Percentiles rank a stretch among this genome's conserved stretches.
Evolutionary conservation across 2,329 filamentous ascomycete species (phyloP).

Genomic region (Colletotrichum gloeosporioides): DNA sequence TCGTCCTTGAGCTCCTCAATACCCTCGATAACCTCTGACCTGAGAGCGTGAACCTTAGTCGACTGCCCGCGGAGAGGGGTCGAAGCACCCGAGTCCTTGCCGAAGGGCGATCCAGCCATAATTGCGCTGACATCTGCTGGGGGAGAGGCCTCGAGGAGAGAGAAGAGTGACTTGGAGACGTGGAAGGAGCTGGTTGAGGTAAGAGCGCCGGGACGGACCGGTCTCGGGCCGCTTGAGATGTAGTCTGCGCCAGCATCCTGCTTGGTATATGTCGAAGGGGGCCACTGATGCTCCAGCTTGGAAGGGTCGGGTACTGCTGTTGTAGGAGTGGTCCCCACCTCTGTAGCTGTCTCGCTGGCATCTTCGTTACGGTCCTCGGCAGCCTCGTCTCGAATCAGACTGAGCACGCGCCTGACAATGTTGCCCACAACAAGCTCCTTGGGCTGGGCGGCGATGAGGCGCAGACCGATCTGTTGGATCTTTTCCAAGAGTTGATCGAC

Average conservation of each 20-base stretch:
- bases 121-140: slow-evolving; percentile 45
- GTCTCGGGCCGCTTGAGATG: slow-evolving; percentile 23
- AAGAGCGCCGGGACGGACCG: slow-evolving; percentile 63
- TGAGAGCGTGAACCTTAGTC: slow-evolving; percentile 70
- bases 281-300: slow-evolving; percentile 34
- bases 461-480: slow-evolving; percentile 78
- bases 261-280: slow-evolving; percentile 36
- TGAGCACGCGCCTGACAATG: slow-evolving; percentile 87
- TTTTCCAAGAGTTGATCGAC: slow-evolving; percentile 80
- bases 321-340: slow-evolving; percentile 44
- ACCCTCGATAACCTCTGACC: slow-evolving; percentile 89
- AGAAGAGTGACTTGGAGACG: slow-evolving; percentile 81
- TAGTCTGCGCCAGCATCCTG: slow-evolving; percentile 33
- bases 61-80: slow-evolving; percentile 50
- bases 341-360: slow-evolving; percentile 60
- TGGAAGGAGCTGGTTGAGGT: slow-evolving; percentile 69
- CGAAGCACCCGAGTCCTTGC: slow-evolving; percentile 50
- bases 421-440: slow-evolving; percentile 93
- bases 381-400: slow-evolving; percentile 89
- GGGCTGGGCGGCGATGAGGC: slow-evolving; percentile 83
- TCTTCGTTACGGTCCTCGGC: slow-evolving; percentile 77
- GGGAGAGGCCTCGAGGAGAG: slow-evolving; percentile 77
- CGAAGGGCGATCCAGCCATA: slow-evolving; percentile 50
- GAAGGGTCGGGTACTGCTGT: slow-evolving; percentile 38
- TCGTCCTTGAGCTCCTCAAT: slow-evolving; percentile 97